A percentile compares a stretch with the other conserved stretches of the same genome.
phyloP scores from a whole-genome alignment of 225 moss, liverwort and hornwort genomes.

The Sphagnum tenellum region DNA sequence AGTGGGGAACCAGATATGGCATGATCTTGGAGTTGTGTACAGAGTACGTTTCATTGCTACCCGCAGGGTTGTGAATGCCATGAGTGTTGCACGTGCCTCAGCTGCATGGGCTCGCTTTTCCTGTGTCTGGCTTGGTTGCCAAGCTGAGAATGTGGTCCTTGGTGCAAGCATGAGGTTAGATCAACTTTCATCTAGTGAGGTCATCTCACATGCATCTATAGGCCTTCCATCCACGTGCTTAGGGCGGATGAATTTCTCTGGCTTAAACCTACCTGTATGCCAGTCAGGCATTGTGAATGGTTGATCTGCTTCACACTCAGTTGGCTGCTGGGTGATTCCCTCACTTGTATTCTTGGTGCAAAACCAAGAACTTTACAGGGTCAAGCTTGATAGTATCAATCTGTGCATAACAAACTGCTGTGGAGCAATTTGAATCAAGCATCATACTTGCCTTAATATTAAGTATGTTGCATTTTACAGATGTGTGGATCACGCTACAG shows the following conservation, averaged over 20 bases:
- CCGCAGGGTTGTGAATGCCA: slow-evolving; percentile 33
- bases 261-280: slow-evolving; percentile 66
- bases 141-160: slow-evolving; percentile 50
- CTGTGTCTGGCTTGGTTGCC: slow-evolving; percentile 84
- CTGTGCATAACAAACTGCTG: slow-evolving; percentile 55
- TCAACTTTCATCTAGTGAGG: slow-evolving; percentile 59
- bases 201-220: slow-evolving; percentile 40
- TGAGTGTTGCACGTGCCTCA: slow-evolving; percentile 75
- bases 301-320: slow-evolving; percentile 16
- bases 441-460: slow-evolving; percentile 31
- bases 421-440: slow-evolving; percentile 38
- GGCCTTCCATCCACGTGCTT: slow-evolving; percentile 41
- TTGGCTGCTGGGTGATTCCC: slow-evolving; percentile 7
- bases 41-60: slow-evolving; percentile 83
- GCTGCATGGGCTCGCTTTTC: slow-evolving; percentile 89
- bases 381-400: slow-evolving; percentile 26
- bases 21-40: slow-evolving; percentile 76
- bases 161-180: slow-evolving; percentile 45
- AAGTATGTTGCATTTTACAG: no score
- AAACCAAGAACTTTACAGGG: slow-evolving; percentile 21
- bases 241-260: slow-evolving; percentile 59
- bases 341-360: slow-evolving; percentile 3
- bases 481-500: no score
- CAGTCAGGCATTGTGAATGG: slow-evolving; percentile 95
- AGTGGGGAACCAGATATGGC: slow-evolving; percentile 84